Evolutionary conservation across 1,284 basidiomycete species (phyloP).

Genomic region (Cutaneotrichosporon mucoides): DNA sequence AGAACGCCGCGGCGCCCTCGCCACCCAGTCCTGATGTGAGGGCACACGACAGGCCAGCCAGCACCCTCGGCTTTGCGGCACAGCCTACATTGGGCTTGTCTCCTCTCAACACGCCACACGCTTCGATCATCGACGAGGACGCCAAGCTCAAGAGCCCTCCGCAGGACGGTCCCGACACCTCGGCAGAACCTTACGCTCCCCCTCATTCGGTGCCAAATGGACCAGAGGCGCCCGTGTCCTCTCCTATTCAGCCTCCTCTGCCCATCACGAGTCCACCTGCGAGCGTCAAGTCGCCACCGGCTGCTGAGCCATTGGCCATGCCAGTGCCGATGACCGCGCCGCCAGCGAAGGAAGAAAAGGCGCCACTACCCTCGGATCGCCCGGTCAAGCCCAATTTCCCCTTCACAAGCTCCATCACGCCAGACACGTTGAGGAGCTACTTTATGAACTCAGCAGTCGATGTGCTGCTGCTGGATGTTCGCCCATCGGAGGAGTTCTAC

Average conservation of each 20-base stretch:
- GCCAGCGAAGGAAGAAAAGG: not conserved
- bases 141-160: not conserved
- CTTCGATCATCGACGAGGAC: not conserved
- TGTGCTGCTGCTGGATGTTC: conserved; percentile 76
- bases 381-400: conserved; percentile 52
- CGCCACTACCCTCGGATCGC: not conserved
- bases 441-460: conserved; percentile 57
- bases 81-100: not conserved
- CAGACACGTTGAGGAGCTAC: conserved; percentile 62
- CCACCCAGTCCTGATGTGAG: conserved; percentile 3
- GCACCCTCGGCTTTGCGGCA: conserved; percentile 19
- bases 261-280: not conserved
- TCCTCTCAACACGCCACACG: not conserved
- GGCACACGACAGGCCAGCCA: conserved; percentile 22
- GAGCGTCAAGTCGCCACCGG: no score
- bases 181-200: no score
- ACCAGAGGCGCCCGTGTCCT: no score
- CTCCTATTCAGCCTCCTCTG: not conserved
- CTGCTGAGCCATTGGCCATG: not conserved
- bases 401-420: conserved; percentile 58
- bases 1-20: not conserved
- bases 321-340: not conserved
- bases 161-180: no score
- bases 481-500: conserved; percentile 71
- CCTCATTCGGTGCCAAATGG: no score